These are phyloP conservation scores for Aureobasidium uvarum DNA, from an alignment of 2,329 filamentous ascomycete species.

Conservation along the genomic window DNA sequence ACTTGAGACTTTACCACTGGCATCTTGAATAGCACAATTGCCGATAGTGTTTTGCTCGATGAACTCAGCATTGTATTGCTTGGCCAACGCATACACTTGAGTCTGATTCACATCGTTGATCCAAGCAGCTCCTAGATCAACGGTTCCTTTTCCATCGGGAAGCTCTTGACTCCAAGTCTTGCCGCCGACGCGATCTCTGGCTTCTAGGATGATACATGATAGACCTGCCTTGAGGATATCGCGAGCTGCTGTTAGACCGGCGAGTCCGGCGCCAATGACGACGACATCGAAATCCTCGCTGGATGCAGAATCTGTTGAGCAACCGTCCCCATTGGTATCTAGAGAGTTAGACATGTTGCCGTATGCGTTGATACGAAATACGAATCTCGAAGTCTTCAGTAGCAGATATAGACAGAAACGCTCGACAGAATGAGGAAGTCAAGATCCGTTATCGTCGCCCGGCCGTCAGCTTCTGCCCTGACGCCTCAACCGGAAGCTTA, in stretches of 20 bases:
- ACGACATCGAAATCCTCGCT: constrained; percentile 33
- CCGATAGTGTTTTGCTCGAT: constrained; percentile 52
- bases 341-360: not conserved
- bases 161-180: constrained; percentile 49
- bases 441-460: constrained; percentile 1
- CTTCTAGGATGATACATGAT: constrained; percentile 37
- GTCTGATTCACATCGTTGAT: constrained; percentile 58
- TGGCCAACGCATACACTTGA: constrained; percentile 45
- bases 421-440: not conserved
- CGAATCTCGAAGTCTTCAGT: not conserved
- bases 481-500: constrained; percentile 8
- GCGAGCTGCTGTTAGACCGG: constrained; percentile 36
- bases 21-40: constrained; percentile 45
- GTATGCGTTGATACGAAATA: not conserved
- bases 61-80: constrained; percentile 46
- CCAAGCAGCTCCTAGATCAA: constrained; percentile 60
- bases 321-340: too few relatives aligned
- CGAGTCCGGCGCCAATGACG: constrained; percentile 38
- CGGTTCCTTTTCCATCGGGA: constrained; percentile 39
- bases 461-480: not conserved
- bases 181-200: constrained; percentile 40
- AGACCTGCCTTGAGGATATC: constrained; percentile 35
- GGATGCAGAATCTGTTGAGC: not conserved
- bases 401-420: not conserved
- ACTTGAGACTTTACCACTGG: constrained; percentile 37